Conservation (phyloP, 2,329 filamentous ascomycete genomes). For the Fusarium floridanum region DNA sequence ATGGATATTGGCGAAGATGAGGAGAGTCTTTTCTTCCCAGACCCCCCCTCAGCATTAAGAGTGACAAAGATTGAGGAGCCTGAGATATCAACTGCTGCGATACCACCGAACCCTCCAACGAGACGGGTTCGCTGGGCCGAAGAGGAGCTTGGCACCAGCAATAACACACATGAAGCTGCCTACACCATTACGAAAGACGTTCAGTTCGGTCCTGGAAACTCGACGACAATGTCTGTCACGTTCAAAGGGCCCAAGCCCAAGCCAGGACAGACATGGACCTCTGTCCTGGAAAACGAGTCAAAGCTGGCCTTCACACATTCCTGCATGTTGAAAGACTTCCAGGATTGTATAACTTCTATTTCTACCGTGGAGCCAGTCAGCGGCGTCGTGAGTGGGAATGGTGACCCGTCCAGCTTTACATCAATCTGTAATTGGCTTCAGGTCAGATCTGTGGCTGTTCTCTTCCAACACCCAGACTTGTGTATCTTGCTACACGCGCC, state of each 20-base stretch:
- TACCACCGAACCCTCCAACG: neutral
- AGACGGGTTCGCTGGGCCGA: constrained; percentile 5
- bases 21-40: constrained; percentile 41
- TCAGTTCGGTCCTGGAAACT: constrained; percentile 32
- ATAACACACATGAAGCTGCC: neutral
- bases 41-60: neutral
- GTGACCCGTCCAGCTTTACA: constrained; percentile 37
- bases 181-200: constrained; percentile 25
- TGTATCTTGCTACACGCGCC: constrained; percentile 58
- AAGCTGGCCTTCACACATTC: constrained; percentile 51
- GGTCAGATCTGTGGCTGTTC: constrained; percentile 52
- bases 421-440: constrained; percentile 52
- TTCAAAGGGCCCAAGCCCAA: constrained; percentile 18
- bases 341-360: constrained; percentile 16
- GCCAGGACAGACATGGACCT: constrained; percentile 42
- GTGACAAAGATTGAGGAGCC: constrained; percentile 8
- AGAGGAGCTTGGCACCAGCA: neutral
- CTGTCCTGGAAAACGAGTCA: constrained; percentile 42
- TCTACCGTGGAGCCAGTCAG: constrained; percentile 31
- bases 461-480: constrained; percentile 48
- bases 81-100: neutral
- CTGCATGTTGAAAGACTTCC: constrained; percentile 52
- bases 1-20: constrained; percentile 33
- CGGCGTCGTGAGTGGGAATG: constrained; percentile 37
- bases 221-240: constrained; percentile 23